Evolutionary conservation across 2,329 filamentous ascomycete genomes (phyloP).

Genomic region (Coniochaeta sp.): DNA sequence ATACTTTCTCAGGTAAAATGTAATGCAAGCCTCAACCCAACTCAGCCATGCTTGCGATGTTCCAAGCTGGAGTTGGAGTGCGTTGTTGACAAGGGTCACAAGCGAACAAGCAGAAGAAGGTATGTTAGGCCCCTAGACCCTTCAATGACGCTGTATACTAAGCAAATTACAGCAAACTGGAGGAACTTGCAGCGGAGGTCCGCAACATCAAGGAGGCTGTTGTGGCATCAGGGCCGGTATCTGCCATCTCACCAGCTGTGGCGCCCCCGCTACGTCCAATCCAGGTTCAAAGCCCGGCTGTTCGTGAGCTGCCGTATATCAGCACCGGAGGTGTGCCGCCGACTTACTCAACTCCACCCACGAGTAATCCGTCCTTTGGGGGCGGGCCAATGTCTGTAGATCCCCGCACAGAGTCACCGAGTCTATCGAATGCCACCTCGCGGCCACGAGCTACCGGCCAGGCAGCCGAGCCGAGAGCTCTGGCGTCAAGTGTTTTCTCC

Average conservation of each 20-base stretch:
- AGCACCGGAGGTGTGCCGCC: not conserved
- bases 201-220: slow-evolving; percentile 46
- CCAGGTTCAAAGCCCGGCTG: not conserved
- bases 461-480: slow-evolving; percentile 31
- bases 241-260: not conserved
- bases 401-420: not conserved
- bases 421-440: slow-evolving; percentile 2
- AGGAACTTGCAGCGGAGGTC: slow-evolving; percentile 47
- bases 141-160: not conserved
- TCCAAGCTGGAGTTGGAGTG: slow-evolving; percentile 34
- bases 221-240: slow-evolving; percentile 8
- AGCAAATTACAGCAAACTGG: slow-evolving; percentile 39
- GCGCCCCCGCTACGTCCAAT: not conserved
- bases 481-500: slow-evolving; percentile 39
- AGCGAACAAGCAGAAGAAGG: slow-evolving; percentile 37
- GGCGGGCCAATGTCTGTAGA: not conserved
- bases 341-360: not conserved
- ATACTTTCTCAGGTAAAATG: slow-evolving; percentile 30
- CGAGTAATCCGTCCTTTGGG: not conserved
- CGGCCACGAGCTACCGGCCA: slow-evolving; percentile 16
- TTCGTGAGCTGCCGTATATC: not conserved
- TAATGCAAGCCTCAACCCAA: slow-evolving; percentile 27
- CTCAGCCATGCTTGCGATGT: slow-evolving; percentile 36
- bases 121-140: slow-evolving; percentile 10
- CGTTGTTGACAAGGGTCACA: slow-evolving; percentile 38